These are phyloP conservation scores for Dryadomyces quercivorus DNA, from an alignment of 2,329 filamentous ascomycete species.

Conservation along the genomic window DNA sequence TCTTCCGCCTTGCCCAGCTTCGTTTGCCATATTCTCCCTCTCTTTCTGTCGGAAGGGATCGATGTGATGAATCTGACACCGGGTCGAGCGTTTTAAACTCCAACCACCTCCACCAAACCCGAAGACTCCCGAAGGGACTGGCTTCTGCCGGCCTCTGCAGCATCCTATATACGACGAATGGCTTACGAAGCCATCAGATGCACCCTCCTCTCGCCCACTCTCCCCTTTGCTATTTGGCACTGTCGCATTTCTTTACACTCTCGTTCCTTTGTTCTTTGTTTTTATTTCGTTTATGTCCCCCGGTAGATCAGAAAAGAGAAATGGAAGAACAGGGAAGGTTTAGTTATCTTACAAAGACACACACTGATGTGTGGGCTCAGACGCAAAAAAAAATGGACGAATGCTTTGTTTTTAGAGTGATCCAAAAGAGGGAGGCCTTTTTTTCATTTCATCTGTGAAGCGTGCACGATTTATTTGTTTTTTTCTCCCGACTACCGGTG, in stretches of 20 bases:
- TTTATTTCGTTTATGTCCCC: neutral
- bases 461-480: neutral
- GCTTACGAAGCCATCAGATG: neutral
- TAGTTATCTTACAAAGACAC: neutral
- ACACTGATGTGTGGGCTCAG: neutral
- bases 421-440: neutral
- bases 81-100: neutral
- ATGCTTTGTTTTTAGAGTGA: neutral
- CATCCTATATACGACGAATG: neutral
- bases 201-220: neutral
- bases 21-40: neutral
- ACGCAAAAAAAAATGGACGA: neutral
- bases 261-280: neutral
- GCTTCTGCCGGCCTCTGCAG: neutral
- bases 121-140: neutral
- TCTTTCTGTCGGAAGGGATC: neutral
- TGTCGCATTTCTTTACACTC: neutral
- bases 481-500: neutral
- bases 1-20: neutral
- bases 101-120: neutral
- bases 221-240: neutral
- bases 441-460: neutral
- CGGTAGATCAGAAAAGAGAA: constrained; percentile 2
- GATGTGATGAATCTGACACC: neutral
- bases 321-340: neutral